Evolutionary conservation across 371 early-diverging fungal species (phyloP).

Genomic region (Neoconidiobolus thromboides): DNA sequence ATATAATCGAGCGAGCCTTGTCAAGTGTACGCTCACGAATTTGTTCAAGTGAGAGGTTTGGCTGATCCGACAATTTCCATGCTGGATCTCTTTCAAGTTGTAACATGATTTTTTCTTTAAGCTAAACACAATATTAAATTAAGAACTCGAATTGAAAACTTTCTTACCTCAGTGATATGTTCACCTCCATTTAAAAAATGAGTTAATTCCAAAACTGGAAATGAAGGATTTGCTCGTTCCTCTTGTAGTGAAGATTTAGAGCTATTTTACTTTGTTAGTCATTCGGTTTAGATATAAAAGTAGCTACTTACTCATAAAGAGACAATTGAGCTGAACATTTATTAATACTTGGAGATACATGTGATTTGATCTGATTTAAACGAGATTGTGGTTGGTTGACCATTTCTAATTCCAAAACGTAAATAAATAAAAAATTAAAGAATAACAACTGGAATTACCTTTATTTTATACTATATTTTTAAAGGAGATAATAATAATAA

Average conservation of each 20-base stretch:
- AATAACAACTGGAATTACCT: too few species aligned
- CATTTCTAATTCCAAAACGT: too few species aligned
- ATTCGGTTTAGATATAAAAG: too few species aligned
- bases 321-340: too few species aligned
- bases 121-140: slow-evolving; percentile 12
- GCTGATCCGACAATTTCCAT: slow-evolving; percentile 61
- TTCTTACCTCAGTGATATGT: slow-evolving; percentile 27
- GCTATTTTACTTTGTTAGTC: too few species aligned
- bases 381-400: too few species aligned
- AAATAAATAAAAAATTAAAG: too few species aligned
- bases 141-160: background rate
- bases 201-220: slow-evolving; percentile 58
- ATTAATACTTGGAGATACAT: too few species aligned
- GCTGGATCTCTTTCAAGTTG: slow-evolving; percentile 78
- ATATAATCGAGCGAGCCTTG: slow-evolving; percentile 54
- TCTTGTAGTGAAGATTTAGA: slow-evolving; percentile 9
- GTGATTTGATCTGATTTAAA: too few species aligned
- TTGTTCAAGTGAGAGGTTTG: slow-evolving; percentile 52
- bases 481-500: too few species aligned
- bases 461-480: too few species aligned
- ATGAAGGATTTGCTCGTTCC: slow-evolving; percentile 58
- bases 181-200: slow-evolving; percentile 64
- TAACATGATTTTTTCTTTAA: slow-evolving; percentile 63
- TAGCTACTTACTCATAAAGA: too few species aligned
- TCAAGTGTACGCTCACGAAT: slow-evolving; percentile 75